phyloP scores from a whole-genome alignment of 805 yeast species.

The Crinitomyces ghanaensis region DNA sequence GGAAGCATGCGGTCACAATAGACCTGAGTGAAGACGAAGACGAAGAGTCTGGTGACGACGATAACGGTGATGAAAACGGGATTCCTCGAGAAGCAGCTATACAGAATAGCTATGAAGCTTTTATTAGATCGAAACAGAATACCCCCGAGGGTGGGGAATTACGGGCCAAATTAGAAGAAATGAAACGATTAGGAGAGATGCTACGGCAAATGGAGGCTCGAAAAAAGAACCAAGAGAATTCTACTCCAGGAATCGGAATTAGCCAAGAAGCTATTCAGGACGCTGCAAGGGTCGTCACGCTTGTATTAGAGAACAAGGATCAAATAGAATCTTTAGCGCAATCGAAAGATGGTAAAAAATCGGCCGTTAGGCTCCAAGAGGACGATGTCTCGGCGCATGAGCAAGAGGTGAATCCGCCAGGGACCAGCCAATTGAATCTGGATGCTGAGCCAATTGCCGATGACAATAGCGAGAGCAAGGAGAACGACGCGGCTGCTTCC shows the following conservation, averaged over 20 bases:
- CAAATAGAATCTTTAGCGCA: constrained; percentile 2
- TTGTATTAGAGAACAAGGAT: constrained; percentile 3
- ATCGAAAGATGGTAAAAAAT: constrained; percentile 6
- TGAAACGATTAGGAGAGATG: constrained; percentile 8
- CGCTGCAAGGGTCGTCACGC: neutral
- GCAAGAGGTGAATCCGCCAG: too few relatives aligned
- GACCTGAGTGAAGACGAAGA: constrained; percentile 17
- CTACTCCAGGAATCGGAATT: constrained; percentile 1
- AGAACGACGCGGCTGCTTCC: too few relatives aligned
- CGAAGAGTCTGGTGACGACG: constrained; percentile 10
- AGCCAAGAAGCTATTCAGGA: neutral
- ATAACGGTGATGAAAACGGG: neutral
- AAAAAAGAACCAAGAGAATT: neutral
- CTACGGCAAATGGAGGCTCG: neutral
- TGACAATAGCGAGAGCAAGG: too few relatives aligned
- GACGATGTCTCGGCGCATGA: neutral
- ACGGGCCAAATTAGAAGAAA: constrained; percentile 12
- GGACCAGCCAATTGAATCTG: too few relatives aligned
- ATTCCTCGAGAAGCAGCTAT: neutral
- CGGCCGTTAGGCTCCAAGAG: constrained; percentile 1
- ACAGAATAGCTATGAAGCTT: neutral
- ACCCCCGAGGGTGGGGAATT: constrained; percentile 6
- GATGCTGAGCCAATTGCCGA: too few relatives aligned
- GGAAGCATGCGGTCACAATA: constrained; percentile 13
- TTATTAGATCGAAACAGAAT: neutral